These are phyloP conservation scores for Geotrichum ghanense DNA, from an alignment of 805 yeast species.

Conservation along the genomic window DNA sequence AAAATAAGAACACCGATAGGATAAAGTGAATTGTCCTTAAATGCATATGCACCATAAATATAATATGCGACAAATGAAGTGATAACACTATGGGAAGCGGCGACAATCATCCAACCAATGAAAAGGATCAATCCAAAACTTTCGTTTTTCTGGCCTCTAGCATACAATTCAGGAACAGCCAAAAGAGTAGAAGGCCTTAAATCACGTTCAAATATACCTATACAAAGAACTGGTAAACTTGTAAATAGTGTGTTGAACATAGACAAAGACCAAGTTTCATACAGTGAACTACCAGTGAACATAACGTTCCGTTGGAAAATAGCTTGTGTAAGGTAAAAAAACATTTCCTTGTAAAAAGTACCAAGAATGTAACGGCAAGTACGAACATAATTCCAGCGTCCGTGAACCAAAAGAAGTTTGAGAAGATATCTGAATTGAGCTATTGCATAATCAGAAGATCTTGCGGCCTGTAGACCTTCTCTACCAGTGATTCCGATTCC, in stretches of 20 bases:
- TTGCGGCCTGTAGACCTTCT: constrained; percentile 94
- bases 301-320: constrained; percentile 76
- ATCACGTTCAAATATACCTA: constrained; percentile 95
- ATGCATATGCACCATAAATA: constrained; percentile 58
- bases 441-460: constrained; percentile 88
- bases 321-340: constrained; percentile 82
- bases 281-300: constrained; percentile 87
- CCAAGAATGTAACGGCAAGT: constrained; percentile 85
- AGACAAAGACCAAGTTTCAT: constrained; percentile 92
- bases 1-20: constrained; percentile 73
- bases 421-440: constrained; percentile 84
- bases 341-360: constrained; percentile 87
- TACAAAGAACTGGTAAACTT: constrained; percentile 76
- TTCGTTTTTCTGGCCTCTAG: constrained; percentile 61
- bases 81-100: constrained; percentile 59
- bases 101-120: constrained; percentile 66
- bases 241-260: constrained; percentile 97
- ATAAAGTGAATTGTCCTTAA: constrained; percentile 63
- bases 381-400: constrained; percentile 87
- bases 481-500: constrained; percentile 97
- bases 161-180: constrained; percentile 84
- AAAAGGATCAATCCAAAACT: constrained; percentile 65
- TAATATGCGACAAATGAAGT: constrained; percentile 56
- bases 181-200: constrained; percentile 75
- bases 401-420: constrained; percentile 83